These are phyloP conservation scores for Eucalyptus tenuipes DNA, from an alignment of 345 rosid genomes.

Conservation along the genomic window DNA sequence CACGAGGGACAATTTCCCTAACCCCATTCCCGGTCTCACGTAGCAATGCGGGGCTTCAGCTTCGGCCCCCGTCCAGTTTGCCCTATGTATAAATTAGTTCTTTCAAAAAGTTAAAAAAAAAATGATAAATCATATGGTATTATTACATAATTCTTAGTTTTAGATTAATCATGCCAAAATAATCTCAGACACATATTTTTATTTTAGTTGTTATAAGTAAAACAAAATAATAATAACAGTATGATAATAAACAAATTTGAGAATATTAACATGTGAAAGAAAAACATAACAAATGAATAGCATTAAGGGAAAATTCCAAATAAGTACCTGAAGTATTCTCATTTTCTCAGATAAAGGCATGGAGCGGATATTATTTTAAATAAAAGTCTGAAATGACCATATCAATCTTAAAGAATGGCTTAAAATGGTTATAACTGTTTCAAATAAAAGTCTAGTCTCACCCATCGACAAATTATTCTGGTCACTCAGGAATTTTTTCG, in stretches of 20 bases:
- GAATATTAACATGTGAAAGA: background rate
- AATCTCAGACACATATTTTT: background rate
- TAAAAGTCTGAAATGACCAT: no score
- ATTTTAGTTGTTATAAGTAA: background rate
- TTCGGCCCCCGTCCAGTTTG: background rate
- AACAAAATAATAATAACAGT: background rate
- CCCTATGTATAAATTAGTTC: background rate
- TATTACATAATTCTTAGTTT: background rate
- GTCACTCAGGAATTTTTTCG: no score
- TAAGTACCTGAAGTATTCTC: no score
- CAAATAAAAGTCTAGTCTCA: no score
- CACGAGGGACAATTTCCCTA: background rate
- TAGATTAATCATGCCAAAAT: background rate
- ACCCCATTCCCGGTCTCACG: background rate
- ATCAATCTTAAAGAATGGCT: no score
- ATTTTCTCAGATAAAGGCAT: no score
- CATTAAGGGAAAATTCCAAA: background rate
- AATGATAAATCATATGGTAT: background rate
- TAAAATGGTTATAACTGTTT: no score
- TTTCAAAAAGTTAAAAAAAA: background rate
- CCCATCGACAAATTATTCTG: fast-evolving
- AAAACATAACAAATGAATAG: background rate
- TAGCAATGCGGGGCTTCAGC: background rate
- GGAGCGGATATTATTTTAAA: no score
- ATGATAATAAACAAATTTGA: background rate